Conservation (phyloP, 441 rosid species). For the Syzygium malaccense region DNA sequence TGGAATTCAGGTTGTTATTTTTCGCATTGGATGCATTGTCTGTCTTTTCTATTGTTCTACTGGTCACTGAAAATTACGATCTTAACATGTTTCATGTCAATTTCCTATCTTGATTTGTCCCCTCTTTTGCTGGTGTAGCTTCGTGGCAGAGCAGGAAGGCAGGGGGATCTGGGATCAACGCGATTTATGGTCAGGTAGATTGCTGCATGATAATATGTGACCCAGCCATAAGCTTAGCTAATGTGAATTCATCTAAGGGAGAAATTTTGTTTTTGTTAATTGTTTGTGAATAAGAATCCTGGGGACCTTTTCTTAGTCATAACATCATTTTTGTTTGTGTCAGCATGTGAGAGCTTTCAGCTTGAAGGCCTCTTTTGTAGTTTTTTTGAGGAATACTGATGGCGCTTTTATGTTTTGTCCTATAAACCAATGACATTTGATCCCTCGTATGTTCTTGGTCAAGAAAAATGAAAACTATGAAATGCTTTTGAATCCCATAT, state of each 20-base stretch:
- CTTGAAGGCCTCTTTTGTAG: background rate
- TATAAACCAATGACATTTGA: background rate
- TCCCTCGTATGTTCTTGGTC: background rate
- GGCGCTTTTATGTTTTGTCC: background rate
- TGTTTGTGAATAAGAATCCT: background rate
- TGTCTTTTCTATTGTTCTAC: background rate
- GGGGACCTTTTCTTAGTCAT: background rate
- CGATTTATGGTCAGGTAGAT: slow-evolving; percentile 95
- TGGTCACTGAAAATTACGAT: background rate
- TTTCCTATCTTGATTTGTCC: background rate
- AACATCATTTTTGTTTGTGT: background rate
- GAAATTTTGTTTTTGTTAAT: background rate
- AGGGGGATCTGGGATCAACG: slow-evolving; percentile 98
- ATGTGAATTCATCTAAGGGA: background rate
- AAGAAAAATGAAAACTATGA: background rate
- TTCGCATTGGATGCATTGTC: background rate
- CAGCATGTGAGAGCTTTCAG: background rate
- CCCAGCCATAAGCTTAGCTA: background rate
- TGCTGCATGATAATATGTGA: slow-evolving; percentile 5
- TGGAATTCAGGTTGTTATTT: background rate
- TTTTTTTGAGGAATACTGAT: background rate
- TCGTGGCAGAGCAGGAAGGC: slow-evolving; percentile 99
- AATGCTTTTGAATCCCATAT: background rate
- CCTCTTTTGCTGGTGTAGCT: slow-evolving; percentile 33
- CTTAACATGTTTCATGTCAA: background rate